Percentiles rank a stretch among this genome's conserved stretches.
Conservation (phyloP, 176 grass and related monocot species). For the Oryza rufipogon region DNA sequence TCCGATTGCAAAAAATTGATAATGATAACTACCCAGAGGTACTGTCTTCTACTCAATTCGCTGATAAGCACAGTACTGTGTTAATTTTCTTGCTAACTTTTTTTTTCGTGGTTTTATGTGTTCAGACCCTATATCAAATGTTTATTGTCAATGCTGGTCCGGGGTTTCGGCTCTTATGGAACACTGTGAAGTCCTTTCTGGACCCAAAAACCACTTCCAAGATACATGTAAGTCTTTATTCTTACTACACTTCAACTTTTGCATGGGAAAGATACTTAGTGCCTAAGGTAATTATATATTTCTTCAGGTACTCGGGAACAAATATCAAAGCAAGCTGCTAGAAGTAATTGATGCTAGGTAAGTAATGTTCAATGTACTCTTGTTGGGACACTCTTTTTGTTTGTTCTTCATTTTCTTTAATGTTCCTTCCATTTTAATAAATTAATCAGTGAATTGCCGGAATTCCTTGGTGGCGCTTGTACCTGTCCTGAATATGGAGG, state of each 20-base stretch:
- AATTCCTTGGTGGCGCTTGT: constrained; percentile 87
- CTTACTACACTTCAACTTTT: not conserved
- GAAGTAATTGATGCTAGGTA: constrained; percentile 92
- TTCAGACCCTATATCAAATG: constrained; percentile 92
- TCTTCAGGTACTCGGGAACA: constrained; percentile 90
- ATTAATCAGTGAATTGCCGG: constrained; percentile 73
- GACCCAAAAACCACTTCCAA: constrained; percentile 98
- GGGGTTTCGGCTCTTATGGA: constrained; percentile 88
- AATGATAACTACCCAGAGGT: constrained; percentile 98
- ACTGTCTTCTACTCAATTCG: not conserved
- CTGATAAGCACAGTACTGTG: constrained; percentile 5
- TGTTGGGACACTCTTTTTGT: not conserved
- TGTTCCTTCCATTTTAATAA: constrained; percentile 33
- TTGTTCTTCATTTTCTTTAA: constrained; percentile 25
- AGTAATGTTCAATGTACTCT: constrained; percentile 12
- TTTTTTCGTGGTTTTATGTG: constrained; percentile 12
- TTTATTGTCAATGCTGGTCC: constrained; percentile 98
- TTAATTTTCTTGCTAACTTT: constrained; percentile 10
- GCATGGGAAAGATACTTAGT: not conserved
- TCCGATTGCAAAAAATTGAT: constrained; percentile 89
- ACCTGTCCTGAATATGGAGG: constrained; percentile 87
- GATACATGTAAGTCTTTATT: constrained; percentile 81
- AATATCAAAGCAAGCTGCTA: constrained; percentile 84
- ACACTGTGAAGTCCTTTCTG: constrained; percentile 89
- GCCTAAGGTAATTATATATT: constrained; percentile 13